These are phyloP conservation scores for Xanthoconium stramineum DNA, from an alignment of 768 basidiomycete genomes.

Conservation along the genomic window DNA sequence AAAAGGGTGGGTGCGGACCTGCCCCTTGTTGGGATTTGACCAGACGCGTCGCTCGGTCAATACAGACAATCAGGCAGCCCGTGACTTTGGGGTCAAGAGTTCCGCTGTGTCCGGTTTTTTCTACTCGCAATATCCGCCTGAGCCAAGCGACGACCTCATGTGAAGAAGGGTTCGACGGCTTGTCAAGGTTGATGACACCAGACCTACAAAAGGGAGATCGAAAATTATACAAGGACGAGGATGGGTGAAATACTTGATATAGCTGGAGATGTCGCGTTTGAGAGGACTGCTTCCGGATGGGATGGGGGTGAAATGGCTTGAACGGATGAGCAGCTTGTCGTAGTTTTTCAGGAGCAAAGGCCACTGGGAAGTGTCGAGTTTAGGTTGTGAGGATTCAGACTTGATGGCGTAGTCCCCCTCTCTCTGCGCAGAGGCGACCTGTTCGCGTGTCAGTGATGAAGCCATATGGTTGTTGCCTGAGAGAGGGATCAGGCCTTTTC, in stretches of 20 bases:
- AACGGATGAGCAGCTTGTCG: constrained; percentile 92
- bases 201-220: constrained; percentile 53
- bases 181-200: constrained; percentile 98
- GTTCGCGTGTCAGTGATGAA: constrained; percentile 50
- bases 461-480: constrained; percentile 17
- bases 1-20: constrained; percentile 47
- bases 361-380: constrained; percentile 95
- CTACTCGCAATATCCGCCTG: constrained; percentile 91
- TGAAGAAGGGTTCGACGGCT: constrained; percentile 97
- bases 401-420: constrained; percentile 80
- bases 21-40: constrained; percentile 99
- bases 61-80: constrained; percentile 97
- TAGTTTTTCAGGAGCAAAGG: constrained; percentile 98
- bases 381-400: constrained; percentile 68
- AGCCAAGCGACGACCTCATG: constrained; percentile 99
- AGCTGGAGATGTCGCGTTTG: constrained; percentile 88
- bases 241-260: constrained; percentile 70
- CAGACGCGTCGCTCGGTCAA: constrained; percentile 95
- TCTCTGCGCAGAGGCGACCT: constrained; percentile 72
- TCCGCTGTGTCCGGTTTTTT: constrained; percentile 98
- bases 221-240: not conserved
- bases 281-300: constrained; percentile 91
- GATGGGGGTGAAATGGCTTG: constrained; percentile 97
- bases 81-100: constrained; percentile 99
- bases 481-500: constrained; percentile 7